Evolutionary conservation across 805 yeast genomes (phyloP).

Genomic region (Cyberlindnera bimundalis): DNA sequence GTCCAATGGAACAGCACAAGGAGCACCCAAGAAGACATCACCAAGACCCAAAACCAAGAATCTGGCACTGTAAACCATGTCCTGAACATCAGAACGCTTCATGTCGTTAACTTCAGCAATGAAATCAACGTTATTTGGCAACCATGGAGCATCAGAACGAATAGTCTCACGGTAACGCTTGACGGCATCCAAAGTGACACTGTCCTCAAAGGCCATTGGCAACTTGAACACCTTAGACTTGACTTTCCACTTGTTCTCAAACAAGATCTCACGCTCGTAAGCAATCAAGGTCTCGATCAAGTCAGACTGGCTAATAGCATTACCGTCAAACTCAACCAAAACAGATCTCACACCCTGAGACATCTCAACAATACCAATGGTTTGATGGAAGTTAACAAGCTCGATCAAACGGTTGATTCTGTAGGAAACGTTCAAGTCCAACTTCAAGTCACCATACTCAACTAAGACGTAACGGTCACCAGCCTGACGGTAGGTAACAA

Average conservation of each 20-base stretch:
- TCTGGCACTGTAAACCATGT: constrained; percentile 84
- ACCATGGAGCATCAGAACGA: constrained; percentile 92
- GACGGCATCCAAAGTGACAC: constrained; percentile 84
- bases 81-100: constrained; percentile 68
- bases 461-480: constrained; percentile 92
- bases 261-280: constrained; percentile 70
- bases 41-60: constrained; percentile 94
- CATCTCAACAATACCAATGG: constrained; percentile 88
- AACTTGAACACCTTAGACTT: constrained; percentile 76
- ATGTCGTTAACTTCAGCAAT: constrained; percentile 85
- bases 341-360: constrained; percentile 97
- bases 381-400: constrained; percentile 58
- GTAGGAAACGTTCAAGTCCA: constrained; percentile 84
- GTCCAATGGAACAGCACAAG: constrained; percentile 97
- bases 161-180: constrained; percentile 91
- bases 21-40: constrained; percentile 96
- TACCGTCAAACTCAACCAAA: constrained; percentile 76
- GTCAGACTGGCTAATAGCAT: constrained; percentile 53
- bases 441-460: constrained; percentile 85
- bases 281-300: constrained; percentile 64
- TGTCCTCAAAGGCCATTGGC: constrained; percentile 97
- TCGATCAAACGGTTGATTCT: constrained; percentile 81
- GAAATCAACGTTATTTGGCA: constrained; percentile 96
- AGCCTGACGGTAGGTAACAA: constrained; percentile 88
- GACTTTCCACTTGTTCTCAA: constrained; percentile 80